Conservation (phyloP, 208 protist species). For the Trypanosoma boissoni region DNA sequence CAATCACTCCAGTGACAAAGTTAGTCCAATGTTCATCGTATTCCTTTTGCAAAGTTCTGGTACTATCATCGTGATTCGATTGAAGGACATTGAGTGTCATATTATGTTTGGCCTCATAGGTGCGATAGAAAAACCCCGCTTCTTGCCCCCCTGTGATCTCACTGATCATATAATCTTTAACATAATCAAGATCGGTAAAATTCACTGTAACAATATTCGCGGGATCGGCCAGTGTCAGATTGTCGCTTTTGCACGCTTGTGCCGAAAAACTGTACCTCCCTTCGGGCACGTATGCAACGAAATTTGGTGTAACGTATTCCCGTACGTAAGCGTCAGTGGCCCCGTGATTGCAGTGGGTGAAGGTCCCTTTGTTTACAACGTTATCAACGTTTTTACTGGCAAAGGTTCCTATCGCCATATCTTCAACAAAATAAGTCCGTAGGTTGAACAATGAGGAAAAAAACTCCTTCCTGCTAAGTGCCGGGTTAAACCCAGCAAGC, state of each 20-base stretch:
- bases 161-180: neutral
- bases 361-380: neutral
- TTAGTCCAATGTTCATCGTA: neutral
- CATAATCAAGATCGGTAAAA: no score
- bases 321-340: slow-evolving; percentile 16
- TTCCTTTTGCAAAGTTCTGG: neutral
- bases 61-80: neutral
- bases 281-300: neutral
- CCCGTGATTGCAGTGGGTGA: slow-evolving; percentile 22
- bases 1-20: neutral
- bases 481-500: neutral
- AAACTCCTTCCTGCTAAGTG: slow-evolving; percentile 4
- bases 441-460: slow-evolving; percentile 23
- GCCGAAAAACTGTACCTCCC: no score
- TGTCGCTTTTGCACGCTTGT: no score
- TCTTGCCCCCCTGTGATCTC: neutral
- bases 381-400: slow-evolving; percentile 11
- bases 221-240: no score
- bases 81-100: neutral
- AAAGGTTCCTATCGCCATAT: slow-evolving; percentile 26
- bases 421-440: slow-evolving; percentile 21
- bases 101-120: neutral
- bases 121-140: neutral
- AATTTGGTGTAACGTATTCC: neutral
- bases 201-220: no score